These are phyloP conservation scores for Achlya hypogyna DNA, from an alignment of 352 stramenopile genomes.

Conservation along the genomic window DNA sequence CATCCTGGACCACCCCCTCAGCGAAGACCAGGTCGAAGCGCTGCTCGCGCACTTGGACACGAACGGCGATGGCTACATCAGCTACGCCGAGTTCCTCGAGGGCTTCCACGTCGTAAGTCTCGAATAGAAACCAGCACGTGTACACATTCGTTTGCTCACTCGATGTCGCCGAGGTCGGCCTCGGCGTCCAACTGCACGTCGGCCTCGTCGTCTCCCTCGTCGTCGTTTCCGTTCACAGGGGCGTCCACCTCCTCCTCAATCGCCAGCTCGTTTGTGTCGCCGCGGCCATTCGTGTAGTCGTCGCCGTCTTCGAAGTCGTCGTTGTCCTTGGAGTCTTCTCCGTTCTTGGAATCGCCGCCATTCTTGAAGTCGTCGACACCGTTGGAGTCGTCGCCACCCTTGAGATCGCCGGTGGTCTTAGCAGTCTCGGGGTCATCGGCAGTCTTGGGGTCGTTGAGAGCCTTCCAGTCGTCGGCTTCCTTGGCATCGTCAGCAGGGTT, in stretches of 20 bases:
- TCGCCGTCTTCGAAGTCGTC: too few species aligned
- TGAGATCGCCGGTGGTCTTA: background rate
- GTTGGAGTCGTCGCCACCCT: background rate
- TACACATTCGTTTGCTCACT: background rate
- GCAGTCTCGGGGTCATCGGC: background rate
- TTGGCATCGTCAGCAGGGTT: background rate
- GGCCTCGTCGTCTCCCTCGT: background rate
- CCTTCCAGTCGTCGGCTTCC: background rate
- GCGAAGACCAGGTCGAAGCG: slow-evolving; percentile 87
- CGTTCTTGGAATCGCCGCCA: background rate
- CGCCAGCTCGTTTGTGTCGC: too few species aligned
- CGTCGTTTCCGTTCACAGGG: background rate
- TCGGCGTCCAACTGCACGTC: background rate
- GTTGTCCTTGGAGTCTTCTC: background rate
- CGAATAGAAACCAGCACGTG: background rate
- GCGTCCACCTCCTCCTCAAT: too few species aligned
- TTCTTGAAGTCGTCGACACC: background rate
- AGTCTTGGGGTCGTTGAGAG: background rate
- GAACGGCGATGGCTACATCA: slow-evolving; percentile 85
- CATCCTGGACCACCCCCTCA: slow-evolving; percentile 83
- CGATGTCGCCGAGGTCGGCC: background rate
- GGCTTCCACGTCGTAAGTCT: slow-evolving; percentile 74
- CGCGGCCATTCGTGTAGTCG: too few species aligned
- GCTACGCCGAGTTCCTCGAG: slow-evolving; percentile 91
- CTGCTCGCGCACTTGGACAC: slow-evolving; percentile 80